Evolutionary conservation across 441 rosid species (phyloP).

Genomic region (Pelargonium fulgidum): DNA sequence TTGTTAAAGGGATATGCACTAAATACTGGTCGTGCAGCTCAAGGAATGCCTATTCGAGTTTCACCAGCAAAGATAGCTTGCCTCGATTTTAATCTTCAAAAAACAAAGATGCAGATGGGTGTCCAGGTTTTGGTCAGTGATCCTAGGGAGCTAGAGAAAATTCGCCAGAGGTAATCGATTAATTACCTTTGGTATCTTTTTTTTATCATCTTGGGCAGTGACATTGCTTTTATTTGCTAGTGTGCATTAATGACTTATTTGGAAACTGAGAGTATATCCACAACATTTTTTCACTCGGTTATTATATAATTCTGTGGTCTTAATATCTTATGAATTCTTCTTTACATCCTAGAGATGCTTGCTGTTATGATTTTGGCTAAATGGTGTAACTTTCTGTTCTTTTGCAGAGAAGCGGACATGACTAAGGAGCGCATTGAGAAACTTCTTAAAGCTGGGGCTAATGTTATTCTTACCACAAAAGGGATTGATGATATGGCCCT

Average conservation of each 20-base stretch:
- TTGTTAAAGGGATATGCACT: constrained; percentile 89
- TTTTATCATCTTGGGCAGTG: neutral
- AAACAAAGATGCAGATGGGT: constrained; percentile 94
- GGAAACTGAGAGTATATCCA: too few species aligned
- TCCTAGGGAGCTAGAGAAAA: constrained; percentile 97
- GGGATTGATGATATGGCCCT: constrained; percentile 99
- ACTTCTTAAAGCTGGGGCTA: constrained; percentile 92
- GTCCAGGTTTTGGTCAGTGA: constrained; percentile 86
- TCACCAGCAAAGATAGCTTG: constrained; percentile 88
- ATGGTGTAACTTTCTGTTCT: neutral
- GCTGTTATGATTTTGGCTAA: constrained; percentile 16
- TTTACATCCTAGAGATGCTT: neutral
- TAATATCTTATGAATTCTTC: neutral
- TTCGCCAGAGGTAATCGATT: constrained; percentile 56
- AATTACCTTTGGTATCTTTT: neutral
- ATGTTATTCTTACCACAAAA: constrained; percentile 88
- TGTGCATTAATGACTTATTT: neutral
- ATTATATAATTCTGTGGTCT: neutral
- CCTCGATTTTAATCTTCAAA: constrained; percentile 95
- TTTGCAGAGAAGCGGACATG: constrained; percentile 84
- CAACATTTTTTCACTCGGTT: neutral
- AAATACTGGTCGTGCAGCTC: constrained; percentile 94
- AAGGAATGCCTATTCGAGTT: constrained; percentile 92
- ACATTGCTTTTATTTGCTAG: neutral
- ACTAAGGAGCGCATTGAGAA: constrained; percentile 93